Conservation (phyloP, 108 stramenopile genomes). For the Nannochloropsis salina region DNA sequence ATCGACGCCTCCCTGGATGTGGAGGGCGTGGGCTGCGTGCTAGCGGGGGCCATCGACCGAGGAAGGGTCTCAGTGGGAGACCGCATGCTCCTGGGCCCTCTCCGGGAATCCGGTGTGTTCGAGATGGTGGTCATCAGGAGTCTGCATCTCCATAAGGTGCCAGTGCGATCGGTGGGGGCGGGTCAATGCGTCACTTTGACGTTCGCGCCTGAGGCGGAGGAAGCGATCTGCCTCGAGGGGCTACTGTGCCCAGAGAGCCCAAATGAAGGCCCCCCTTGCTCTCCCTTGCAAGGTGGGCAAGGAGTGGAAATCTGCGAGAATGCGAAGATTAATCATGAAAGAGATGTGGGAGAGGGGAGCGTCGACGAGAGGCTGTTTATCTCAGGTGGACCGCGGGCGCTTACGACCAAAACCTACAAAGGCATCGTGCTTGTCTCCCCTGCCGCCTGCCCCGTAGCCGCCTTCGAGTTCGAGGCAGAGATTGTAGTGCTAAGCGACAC, state of each 20-base stretch:
- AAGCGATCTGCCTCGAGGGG: no score
- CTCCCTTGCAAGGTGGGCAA: no score
- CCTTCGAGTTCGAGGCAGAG: background rate
- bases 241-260: no score
- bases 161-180: background rate
- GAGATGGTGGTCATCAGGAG: background rate
- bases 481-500: background rate
- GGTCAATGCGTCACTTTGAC: slow-evolving; percentile 7
- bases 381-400: no score
- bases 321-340: no score
- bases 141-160: slow-evolving; percentile 12
- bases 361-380: no score
- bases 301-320: no score
- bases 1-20: background rate
- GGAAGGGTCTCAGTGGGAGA: background rate
- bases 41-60: background rate
- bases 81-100: background rate
- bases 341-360: no score
- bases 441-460: background rate
- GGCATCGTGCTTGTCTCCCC: slow-evolving; percentile 1
- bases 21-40: background rate
- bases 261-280: no score
- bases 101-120: background rate
- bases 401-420: background rate
- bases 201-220: background rate